These are phyloP conservation scores for Pseudocercospora musae DNA, from an alignment of 2,329 filamentous ascomycete species.

Conservation along the genomic window DNA sequence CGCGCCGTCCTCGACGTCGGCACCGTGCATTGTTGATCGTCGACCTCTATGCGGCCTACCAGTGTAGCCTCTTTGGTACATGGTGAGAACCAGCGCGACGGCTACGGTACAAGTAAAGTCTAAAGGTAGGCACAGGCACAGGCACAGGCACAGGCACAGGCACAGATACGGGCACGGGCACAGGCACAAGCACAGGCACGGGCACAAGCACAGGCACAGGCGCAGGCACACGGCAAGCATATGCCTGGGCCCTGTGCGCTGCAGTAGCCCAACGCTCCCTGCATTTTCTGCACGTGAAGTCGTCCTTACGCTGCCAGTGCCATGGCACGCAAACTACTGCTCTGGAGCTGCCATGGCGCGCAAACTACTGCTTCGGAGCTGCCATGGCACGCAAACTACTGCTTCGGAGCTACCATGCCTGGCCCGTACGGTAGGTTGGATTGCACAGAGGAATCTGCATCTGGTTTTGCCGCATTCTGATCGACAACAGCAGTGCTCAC, in stretches of 20 bases:
- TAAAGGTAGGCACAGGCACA: too few relatives aligned
- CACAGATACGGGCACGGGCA: too few relatives aligned
- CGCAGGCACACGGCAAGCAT: too few relatives aligned
- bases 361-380: background rate
- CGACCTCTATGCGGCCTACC: background rate
- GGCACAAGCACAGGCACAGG: too few relatives aligned
- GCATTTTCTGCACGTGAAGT: background rate
- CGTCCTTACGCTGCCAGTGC: too few relatives aligned
- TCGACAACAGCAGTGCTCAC: background rate
- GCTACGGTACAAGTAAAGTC: too few relatives aligned
- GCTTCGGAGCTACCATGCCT: background rate
- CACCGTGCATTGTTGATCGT: background rate
- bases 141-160: too few relatives aligned
- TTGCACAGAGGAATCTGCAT: background rate
- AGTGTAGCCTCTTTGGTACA: background rate
- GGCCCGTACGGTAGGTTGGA: background rate
- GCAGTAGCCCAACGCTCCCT: background rate
- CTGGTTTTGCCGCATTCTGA: background rate
- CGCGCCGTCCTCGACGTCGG: background rate
- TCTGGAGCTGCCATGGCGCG: background rate
- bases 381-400: background rate
- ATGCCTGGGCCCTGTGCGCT: too few relatives aligned
- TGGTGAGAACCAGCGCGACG: background rate
- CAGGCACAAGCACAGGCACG: too few relatives aligned
- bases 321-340: background rate